These are phyloP conservation scores for Laguncularia racemosa DNA, from an alignment of 345 rosid genomes.

Conservation along the genomic window DNA sequence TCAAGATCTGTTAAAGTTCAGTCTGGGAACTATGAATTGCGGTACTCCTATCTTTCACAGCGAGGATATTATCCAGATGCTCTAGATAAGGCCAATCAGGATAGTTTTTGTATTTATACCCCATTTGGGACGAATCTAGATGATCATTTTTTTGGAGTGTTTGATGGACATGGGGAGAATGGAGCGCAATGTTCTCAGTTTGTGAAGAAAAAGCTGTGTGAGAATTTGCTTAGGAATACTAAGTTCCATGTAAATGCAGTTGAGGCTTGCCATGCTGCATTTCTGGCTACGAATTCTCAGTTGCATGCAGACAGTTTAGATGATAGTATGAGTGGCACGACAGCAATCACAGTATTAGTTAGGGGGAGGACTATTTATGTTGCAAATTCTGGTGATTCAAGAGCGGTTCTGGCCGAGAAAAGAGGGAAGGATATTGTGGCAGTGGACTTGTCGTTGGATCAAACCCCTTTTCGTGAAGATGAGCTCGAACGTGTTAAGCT, in stretches of 20 bases:
- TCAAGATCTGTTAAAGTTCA: constrained; percentile 62
- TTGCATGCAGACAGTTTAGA: constrained; percentile 66
- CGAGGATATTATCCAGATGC: constrained; percentile 97
- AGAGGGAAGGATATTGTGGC: constrained; percentile 74
- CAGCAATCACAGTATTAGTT: constrained; percentile 82
- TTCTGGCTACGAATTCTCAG: constrained; percentile 62
- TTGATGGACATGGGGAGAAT: constrained; percentile 92
- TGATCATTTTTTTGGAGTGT: constrained; percentile 92
- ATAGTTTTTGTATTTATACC: constrained; percentile 90
- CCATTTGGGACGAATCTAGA: constrained; percentile 64
- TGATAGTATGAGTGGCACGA: constrained; percentile 96
- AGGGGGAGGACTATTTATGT: constrained; percentile 73
- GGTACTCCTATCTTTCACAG: constrained; percentile 76
- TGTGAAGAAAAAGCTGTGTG: constrained; percentile 66
- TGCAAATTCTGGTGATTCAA: constrained; percentile 86
- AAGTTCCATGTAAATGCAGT: constrained; percentile 60
- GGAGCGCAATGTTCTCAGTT: constrained; percentile 96
- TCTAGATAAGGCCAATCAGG: constrained; percentile 92
- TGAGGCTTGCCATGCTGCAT: constrained; percentile 68
- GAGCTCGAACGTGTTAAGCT: constrained; percentile 84
- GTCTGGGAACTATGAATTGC: constrained; percentile 49
- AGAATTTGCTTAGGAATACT: constrained; percentile 65
- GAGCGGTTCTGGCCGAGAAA: constrained; percentile 85
- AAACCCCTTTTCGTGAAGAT: constrained; percentile 82
- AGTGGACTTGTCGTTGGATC: constrained; percentile 84